Evolutionary conservation across 768 basidiomycete genomes (phyloP), one percentile per base, ranked within the genome.

Genomic region (Hypholoma fasciculare): DNA sequence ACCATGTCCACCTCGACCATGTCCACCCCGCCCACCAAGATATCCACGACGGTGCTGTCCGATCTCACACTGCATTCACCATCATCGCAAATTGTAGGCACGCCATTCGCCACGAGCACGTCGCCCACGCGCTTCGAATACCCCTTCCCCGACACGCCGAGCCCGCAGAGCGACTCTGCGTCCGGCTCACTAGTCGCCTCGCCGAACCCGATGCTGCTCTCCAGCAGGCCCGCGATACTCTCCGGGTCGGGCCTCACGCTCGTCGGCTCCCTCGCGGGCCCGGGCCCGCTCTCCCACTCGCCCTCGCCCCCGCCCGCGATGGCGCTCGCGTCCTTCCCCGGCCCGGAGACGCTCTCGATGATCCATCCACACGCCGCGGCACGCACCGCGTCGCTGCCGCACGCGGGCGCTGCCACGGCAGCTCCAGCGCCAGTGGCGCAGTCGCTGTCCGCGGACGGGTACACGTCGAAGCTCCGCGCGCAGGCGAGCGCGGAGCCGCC

Each of bases 61-160:
- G 66, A 71, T 39, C 60, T 72, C 44, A 55, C 60, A 6, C 62
- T 70, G 12, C 67, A 70, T 46, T 67, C 71, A 0, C 63, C 71
- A 12, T 65, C 67, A 3, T 66, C 69, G 26, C 68, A 69, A 27
- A 67, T 71, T 47, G 54, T 72, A 34, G 69, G 71, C 42, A 72
- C 71, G 0, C 71, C 71, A 0, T 72, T 67, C 52, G 69, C 69
- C 0, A 60, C 65, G 19, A 63, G 61, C 49, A 55, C 61, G 9
- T 63, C 53, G 20, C 61, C 59, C 23, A 65, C 63, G 2, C 62
- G 61, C 1, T 72, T 69, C 56, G 72, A 73, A 50, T 73, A 73
- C 44, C 71, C 71, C 0, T 72, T 71, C 61, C 71, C 69, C 23
- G 68, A 65, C 9, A 65, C 65, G 8, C 47, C 67, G 2, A 17